Percentiles rank a stretch among this genome's conserved stretches.
Evolutionary conservation across 805 yeast genomes (phyloP).

Genomic region (Clavispora santaluciae): DNA sequence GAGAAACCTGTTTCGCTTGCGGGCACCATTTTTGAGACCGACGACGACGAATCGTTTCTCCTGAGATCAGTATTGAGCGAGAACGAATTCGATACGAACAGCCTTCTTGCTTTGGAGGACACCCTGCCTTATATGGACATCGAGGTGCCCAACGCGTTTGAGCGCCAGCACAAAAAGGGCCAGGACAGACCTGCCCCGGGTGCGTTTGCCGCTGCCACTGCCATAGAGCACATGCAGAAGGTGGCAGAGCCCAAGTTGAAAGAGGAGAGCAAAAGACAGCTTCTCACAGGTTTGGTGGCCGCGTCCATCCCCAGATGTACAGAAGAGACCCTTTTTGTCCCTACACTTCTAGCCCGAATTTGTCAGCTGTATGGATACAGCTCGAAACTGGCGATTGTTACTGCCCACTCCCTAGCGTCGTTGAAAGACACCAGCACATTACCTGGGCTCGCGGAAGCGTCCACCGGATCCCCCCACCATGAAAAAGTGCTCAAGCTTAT

Average conservation of each 20-base stretch:
- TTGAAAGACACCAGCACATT: conserved; percentile 45
- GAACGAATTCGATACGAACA: conserved; percentile 30
- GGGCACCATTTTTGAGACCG: conserved; percentile 45
- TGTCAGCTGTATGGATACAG: conserved; percentile 69
- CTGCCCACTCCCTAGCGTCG: conserved; percentile 68
- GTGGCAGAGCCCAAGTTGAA: conserved; percentile 15
- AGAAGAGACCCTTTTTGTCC: conserved; percentile 72
- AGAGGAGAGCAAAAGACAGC: conserved; percentile 29
- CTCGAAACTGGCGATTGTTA: conserved; percentile 62
- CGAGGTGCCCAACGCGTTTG: conserved; percentile 4
- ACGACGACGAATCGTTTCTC: conserved; percentile 22
- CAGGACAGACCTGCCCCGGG: conserved; percentile 50
- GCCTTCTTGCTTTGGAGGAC: conserved; percentile 28
- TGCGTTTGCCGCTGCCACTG: conserved; percentile 19
- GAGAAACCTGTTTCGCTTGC: conserved; percentile 65
- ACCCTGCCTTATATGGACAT: conserved; percentile 2
- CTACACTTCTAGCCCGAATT: conserved; percentile 63
- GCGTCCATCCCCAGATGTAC: conserved; percentile 72
- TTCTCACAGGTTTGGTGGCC: conserved; percentile 49
- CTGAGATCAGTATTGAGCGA: conserved; percentile 42
- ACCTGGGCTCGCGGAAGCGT: conserved; percentile 3
- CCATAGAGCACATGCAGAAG: conserved; percentile 52
- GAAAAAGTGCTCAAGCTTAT: conserved; percentile 18
- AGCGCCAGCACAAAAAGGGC: background rate
- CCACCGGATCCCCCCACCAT: background rate